Conservation (phyloP, 2,329 filamentous ascomycete species). For the Fonsecaea monophora region DNA sequence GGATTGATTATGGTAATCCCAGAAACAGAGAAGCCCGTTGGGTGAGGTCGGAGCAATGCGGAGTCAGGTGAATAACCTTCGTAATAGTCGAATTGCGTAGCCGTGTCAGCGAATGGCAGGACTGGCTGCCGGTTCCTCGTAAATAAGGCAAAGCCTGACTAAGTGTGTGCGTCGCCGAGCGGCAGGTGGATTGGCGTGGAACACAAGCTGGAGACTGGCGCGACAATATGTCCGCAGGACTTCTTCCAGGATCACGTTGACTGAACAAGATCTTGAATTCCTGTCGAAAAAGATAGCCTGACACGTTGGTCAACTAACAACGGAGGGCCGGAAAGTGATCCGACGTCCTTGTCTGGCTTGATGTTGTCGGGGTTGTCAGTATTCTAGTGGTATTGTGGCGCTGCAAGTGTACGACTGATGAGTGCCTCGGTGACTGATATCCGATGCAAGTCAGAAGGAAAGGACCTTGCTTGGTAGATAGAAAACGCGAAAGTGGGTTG, state of each 20-base stretch:
- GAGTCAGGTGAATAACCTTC: constrained; percentile 23
- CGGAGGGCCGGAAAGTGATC: background rate
- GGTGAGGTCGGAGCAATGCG: constrained; percentile 24
- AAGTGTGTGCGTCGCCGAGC: constrained; percentile 18
- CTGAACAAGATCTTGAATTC: background rate
- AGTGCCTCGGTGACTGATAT: background rate
- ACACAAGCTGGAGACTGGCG: background rate
- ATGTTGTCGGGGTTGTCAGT: background rate
- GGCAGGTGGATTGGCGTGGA: constrained; percentile 10
- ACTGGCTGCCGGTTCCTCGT: constrained; percentile 1
- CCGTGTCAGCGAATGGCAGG: constrained; percentile 24
- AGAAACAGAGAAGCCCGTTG: constrained; percentile 5
- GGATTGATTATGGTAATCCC: constrained; percentile 13
- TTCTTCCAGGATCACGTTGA: background rate
- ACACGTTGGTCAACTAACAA: background rate
- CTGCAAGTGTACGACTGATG: background rate
- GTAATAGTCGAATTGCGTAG: constrained; percentile 24
- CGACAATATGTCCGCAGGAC: constrained; percentile 1
- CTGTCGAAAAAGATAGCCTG: background rate
- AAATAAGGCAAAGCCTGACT: constrained; percentile 16
- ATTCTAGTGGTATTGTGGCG: background rate
- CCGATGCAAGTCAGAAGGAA: background rate
- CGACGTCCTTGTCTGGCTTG: background rate
- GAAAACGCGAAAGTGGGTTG: constrained; percentile 14
- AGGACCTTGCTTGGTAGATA: constrained; percentile 8